A percentile compares a stretch with the other conserved stretches of the same genome.
Evolutionary conservation across 2,329 filamentous ascomycete genomes (phyloP).

Genomic region (Arachnomyces sp.): DNA sequence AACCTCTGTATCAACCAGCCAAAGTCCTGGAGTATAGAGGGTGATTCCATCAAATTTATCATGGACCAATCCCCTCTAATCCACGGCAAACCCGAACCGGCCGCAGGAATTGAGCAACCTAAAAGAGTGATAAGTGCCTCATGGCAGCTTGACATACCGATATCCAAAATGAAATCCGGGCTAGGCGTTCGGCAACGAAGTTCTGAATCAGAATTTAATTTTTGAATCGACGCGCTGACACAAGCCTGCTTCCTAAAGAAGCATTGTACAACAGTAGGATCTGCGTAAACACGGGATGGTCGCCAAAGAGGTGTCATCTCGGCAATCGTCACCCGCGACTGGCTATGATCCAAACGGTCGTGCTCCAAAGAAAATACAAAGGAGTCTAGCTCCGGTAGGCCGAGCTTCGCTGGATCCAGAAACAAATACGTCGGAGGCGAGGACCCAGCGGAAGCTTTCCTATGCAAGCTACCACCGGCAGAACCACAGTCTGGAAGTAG

Average conservation of each 20-base stretch:
- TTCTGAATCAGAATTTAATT: conserved; percentile 14
- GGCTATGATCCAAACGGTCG: conserved; percentile 39
- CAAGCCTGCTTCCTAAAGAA: conserved; percentile 20
- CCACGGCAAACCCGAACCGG: conserved; percentile 12
- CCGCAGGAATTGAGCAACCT: conserved; percentile 18
- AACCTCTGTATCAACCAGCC: conserved; percentile 28
- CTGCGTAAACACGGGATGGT: conserved; percentile 21
- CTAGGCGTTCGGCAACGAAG: conserved; percentile 18
- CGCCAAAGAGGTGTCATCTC: conserved; percentile 41
- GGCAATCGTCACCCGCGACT: conserved; percentile 40
- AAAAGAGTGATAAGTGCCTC: conserved; percentile 25
- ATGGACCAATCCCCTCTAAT: conserved; percentile 19
- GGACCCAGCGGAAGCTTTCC: conserved; percentile 20
- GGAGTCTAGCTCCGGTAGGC: conserved; percentile 39
- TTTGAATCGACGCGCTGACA: conserved; percentile 16
- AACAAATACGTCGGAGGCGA: conserved; percentile 46
- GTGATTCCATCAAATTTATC: conserved; percentile 20
- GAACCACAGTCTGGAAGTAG: conserved; percentile 52
- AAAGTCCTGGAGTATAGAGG: conserved; percentile 18
- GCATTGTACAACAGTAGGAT: conserved; percentile 17
- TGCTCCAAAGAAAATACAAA: conserved; percentile 52
- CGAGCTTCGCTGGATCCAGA: conserved; percentile 47
- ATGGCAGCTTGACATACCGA: conserved; percentile 20
- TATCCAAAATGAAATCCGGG: conserved; percentile 9
- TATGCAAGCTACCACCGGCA: conserved; percentile 49